Percentiles rank a stretch among this genome's conserved stretches.
Evolutionary conservation across 2,329 filamentous ascomycete genomes (phyloP).

Genomic region (Paracamarosporium sp.): DNA sequence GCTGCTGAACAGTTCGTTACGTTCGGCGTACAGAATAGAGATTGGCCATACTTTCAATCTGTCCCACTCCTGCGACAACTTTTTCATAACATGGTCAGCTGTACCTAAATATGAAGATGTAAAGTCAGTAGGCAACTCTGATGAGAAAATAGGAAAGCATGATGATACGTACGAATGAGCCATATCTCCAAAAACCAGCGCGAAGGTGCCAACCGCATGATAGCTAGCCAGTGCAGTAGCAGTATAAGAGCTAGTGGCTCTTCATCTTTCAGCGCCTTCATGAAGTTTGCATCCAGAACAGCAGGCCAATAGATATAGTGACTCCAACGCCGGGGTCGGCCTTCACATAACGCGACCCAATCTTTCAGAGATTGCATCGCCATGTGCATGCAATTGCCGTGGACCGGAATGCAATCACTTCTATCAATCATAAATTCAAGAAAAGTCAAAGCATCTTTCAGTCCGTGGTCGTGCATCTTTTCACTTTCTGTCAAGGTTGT

Average conservation of each 20-base stretch:
- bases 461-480: not conserved
- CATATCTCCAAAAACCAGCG: slow-evolving; percentile 8
- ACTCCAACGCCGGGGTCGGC: not conserved
- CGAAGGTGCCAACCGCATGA: not conserved
- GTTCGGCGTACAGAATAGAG: not conserved
- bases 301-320: slow-evolving; percentile 6
- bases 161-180: not conserved
- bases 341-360: not conserved
- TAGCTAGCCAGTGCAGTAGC: slow-evolving; percentile 5
- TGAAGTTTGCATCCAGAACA: not conserved
- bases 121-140: no score
- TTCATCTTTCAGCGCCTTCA: not conserved
- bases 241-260: not conserved
- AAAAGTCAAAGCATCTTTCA: not conserved
- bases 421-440: not conserved
- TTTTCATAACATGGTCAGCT: not conserved
- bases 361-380: not conserved
- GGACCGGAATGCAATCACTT: not conserved
- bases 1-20: not conserved
- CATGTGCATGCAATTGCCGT: not conserved
- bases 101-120: not conserved
- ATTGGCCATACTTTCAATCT: not conserved
- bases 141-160: not conserved
- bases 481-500: not conserved
- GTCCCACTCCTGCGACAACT: not conserved